Evolutionary conservation across 176 grass and related monocot species (phyloP).

Genomic region (Carex littledalei): DNA sequence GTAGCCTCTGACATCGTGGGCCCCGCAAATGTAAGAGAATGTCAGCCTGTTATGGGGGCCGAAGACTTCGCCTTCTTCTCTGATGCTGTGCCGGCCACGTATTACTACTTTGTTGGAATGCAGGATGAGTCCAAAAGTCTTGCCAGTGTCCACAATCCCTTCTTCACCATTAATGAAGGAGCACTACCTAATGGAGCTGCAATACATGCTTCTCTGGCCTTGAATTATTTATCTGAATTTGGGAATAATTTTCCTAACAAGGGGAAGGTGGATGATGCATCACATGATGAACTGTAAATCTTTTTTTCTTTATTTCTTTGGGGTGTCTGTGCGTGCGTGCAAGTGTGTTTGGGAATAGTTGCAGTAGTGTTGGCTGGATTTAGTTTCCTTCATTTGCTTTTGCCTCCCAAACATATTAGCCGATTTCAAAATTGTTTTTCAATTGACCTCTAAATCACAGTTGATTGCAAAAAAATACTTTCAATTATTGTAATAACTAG

Average conservation of each 20-base stretch:
- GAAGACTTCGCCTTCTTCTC: slow-evolving; percentile 84
- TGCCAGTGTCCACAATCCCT: slow-evolving; percentile 42
- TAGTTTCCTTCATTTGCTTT: background rate
- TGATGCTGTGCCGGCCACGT: slow-evolving; percentile 42
- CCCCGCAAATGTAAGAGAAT: slow-evolving; percentile 51
- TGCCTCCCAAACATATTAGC: background rate
- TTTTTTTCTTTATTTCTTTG: background rate
- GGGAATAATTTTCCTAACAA: slow-evolving; percentile 4
- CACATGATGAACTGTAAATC: slow-evolving; percentile 76
- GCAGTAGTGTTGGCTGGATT: background rate
- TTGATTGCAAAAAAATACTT: background rate
- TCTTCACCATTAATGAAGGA: slow-evolving; percentile 68
- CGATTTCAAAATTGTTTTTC: background rate
- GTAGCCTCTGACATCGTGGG: slow-evolving; percentile 53
- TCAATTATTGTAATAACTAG: background rate
- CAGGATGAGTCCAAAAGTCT: slow-evolving; percentile 19
- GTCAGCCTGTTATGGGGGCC: slow-evolving; percentile 55
- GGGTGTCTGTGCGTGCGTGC: background rate
- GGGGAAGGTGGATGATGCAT: background rate
- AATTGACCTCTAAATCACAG: background rate
- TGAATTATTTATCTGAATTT: slow-evolving; percentile 55
- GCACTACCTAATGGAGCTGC: slow-evolving; percentile 61
- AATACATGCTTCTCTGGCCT: slow-evolving; percentile 59
- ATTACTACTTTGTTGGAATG: slow-evolving; percentile 86
- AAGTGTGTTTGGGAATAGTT: background rate